Conservation (phyloP, 768 basidiomycete genomes). For the Russula olivacea region DNA sequence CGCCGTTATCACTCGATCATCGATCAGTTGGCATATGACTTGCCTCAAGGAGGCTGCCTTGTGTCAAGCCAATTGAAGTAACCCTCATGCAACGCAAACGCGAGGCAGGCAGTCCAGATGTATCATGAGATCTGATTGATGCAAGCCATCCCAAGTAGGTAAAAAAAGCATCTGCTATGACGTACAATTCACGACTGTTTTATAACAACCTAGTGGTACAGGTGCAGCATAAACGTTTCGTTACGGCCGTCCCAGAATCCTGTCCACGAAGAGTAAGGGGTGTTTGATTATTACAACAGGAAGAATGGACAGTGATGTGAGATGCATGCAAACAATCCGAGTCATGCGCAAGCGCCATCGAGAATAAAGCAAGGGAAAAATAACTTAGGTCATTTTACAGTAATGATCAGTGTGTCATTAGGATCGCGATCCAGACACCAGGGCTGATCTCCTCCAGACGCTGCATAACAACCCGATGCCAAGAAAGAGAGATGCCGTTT, state of each 20-base stretch:
- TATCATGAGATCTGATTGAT: background rate
- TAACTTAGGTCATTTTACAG: slow-evolving; percentile 7
- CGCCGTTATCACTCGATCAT: slow-evolving; percentile 3
- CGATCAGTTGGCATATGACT: slow-evolving; percentile 8
- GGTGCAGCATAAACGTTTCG: background rate
- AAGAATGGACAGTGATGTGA: background rate
- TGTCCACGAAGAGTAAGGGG: slow-evolving; percentile 8
- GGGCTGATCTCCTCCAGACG: slow-evolving; percentile 22
- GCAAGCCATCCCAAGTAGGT: slow-evolving; percentile 4
- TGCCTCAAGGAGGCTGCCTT: slow-evolving; percentile 18
- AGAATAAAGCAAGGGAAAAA: slow-evolving; percentile 17
- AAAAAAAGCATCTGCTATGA: slow-evolving; percentile 15
- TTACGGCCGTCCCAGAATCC: slow-evolving; percentile 1
- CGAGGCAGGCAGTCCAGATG: background rate
- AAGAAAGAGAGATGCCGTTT: slow-evolving; percentile 22
- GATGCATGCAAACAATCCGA: background rate
- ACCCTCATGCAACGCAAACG: slow-evolving; percentile 7
- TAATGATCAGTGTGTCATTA: slow-evolving; percentile 21
- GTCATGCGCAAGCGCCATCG: background rate
- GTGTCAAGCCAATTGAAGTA: background rate
- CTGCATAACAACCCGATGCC: slow-evolving; percentile 23
- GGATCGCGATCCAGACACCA: slow-evolving; percentile 22
- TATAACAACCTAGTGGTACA: slow-evolving; percentile 20
- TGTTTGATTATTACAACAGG: background rate
- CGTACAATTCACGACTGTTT: slow-evolving; percentile 12